A percentile compares a stretch with the other conserved stretches of the same genome.
Conservation (phyloP, 371 early-diverging fungal genomes). For the Mucor lusitanicus region DNA sequence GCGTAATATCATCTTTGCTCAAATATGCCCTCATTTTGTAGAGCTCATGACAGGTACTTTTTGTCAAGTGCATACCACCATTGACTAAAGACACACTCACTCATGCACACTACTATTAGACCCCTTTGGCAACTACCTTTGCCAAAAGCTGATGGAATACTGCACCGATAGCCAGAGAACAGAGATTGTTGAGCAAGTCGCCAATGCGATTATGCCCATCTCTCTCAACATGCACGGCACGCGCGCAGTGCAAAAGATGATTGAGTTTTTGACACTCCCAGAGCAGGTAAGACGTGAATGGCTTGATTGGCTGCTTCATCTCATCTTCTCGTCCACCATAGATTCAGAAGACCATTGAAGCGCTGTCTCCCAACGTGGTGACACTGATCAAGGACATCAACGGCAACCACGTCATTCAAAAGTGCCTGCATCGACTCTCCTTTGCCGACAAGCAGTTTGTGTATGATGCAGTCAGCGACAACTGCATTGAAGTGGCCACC, state of each 20-base stretch:
- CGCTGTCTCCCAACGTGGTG: constrained; percentile 80
- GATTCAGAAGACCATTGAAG: constrained; percentile 70
- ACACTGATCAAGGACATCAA: constrained; percentile 93
- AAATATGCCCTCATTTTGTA: constrained; percentile 76
- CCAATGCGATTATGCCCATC: constrained; percentile 75
- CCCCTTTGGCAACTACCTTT: constrained; percentile 92
- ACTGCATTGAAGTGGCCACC: constrained; percentile 88
- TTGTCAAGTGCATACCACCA: not conserved
- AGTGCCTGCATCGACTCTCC: constrained; percentile 82
- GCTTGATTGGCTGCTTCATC: too few species aligned
- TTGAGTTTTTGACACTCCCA: constrained; percentile 75
- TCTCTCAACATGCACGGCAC: constrained; percentile 97
- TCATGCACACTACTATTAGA: constrained; percentile 38
- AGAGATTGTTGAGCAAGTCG: constrained; percentile 70
- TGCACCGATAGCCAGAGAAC: constrained; percentile 78
- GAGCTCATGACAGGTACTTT: constrained; percentile 78
- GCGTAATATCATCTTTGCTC: constrained; percentile 68
- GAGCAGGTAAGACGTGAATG: constrained; percentile 64
- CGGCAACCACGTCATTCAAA: constrained; percentile 99
- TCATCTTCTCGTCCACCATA: constrained; percentile 17
- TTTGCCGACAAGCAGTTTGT: constrained; percentile 85
- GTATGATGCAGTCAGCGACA: constrained; percentile 81
- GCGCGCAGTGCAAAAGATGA: constrained; percentile 94
- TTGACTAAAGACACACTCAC: too few species aligned
- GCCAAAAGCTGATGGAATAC: constrained; percentile 85